Base-by-base conservation (phyloP, 139 green algal genomes). In the Picochlorum sp. region DNA sequence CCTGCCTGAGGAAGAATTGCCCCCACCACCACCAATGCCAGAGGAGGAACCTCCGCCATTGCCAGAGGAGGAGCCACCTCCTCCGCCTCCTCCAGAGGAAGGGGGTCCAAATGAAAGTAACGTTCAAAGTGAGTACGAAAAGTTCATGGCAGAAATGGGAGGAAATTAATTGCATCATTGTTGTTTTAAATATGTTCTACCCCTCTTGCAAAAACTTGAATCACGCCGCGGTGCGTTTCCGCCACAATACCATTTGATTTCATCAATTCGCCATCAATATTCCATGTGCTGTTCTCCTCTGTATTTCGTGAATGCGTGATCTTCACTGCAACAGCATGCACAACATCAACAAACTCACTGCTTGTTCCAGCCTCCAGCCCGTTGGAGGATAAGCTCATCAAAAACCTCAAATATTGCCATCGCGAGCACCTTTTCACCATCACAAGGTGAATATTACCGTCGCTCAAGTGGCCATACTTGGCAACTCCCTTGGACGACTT, bases 211-310 rank as follows among this genome's bases (percentile, higher is more conserved):
- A 94, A 94, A 13, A 90, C 84, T 41, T 88, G 72, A 44, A 92
- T 54, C 30, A 81, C 66, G 1, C 77, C 83, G 4, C 70, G 68
- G 57, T 82, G 72, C 13, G 73, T 68, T 38, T 70, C 49, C 34
- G 64, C 64, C 20, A 23, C 49, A 6, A 70, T 30, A 21, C 15
- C 21, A 18, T 15, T 14, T 23, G 13, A 18, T 13, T 32, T 44
- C 62, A 90, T 68, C 57, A 94, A 71, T 72, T 94, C 86, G 7
- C 86, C 86, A 45, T 94, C 86, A 26, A 92, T 71, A 62, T 90
- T 94, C 86, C 86, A 94, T 32, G 13, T 56, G 62, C 71, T 84
- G 14, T 75, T 71, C 2, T 41, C 28, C 18, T 21, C 47, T 38
- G 18, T 21, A 54, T 13, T 54, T 21, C 15, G n/a, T 0, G n/a